These are phyloP conservation scores for Colletotrichum tofieldiae DNA, from an alignment of 2,329 filamentous ascomycete genomes.

Conservation along the genomic window DNA sequence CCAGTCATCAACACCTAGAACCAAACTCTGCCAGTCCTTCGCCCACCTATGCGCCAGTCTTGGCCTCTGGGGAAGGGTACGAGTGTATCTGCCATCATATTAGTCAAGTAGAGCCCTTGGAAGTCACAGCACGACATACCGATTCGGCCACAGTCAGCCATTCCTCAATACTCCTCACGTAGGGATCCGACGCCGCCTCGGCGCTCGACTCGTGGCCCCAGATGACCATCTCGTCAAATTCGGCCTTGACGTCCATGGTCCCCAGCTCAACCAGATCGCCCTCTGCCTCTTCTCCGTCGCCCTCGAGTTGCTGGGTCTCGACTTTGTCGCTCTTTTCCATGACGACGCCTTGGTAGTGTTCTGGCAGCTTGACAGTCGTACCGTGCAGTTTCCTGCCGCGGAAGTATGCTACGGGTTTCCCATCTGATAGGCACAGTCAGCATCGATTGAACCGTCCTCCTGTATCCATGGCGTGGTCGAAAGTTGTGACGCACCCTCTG, in stretches of 20 bases:
- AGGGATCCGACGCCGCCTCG: slow-evolving; percentile 76
- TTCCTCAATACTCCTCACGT: slow-evolving; percentile 82
- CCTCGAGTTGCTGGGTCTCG: slow-evolving; percentile 52
- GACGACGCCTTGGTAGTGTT: slow-evolving; percentile 79
- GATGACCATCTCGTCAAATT: slow-evolving; percentile 83
- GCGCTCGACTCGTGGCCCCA: slow-evolving; percentile 85
- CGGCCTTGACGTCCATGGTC: slow-evolving; percentile 73
- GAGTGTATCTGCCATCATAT: slow-evolving; percentile 53
- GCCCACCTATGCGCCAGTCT: slow-evolving; percentile 10
- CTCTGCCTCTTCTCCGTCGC: slow-evolving; percentile 61
- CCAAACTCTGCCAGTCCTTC: background rate
- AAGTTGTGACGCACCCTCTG: slow-evolving; percentile 56
- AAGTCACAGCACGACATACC: slow-evolving; percentile 60
- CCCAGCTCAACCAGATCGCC: slow-evolving; percentile 63
- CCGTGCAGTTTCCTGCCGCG: slow-evolving; percentile 86
- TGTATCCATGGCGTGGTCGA: background rate
- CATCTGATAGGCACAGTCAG: slow-evolving; percentile 57
- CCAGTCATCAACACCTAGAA: background rate
- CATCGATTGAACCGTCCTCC: background rate
- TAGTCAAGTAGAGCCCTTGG: slow-evolving; percentile 26
- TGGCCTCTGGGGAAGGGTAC: slow-evolving; percentile 45
- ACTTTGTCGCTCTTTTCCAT: slow-evolving; percentile 61
- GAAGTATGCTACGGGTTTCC: slow-evolving; percentile 75
- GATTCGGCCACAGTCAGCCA: slow-evolving; percentile 83
- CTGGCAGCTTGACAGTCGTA: slow-evolving; percentile 75